These are phyloP conservation scores for Albugo laibachii DNA, from an alignment of 352 stramenopile genomes.

Conservation along the genomic window DNA sequence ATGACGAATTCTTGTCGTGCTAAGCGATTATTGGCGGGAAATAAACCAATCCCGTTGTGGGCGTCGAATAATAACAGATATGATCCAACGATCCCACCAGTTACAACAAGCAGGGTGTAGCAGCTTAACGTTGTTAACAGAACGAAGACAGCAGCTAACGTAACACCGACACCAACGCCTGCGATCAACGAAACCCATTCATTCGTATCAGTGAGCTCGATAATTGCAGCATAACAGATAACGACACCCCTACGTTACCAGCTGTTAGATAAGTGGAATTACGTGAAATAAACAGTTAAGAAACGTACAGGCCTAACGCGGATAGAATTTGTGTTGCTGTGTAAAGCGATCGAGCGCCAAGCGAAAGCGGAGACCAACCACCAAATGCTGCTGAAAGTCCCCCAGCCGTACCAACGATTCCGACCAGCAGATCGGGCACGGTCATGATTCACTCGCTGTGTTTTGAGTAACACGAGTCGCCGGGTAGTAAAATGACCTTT, in stretches of 20 bases:
- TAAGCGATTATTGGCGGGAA: slow-evolving; percentile 46
- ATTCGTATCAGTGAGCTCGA: slow-evolving; percentile 28
- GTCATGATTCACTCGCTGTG: too few relatives aligned
- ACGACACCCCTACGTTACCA: slow-evolving; percentile 51
- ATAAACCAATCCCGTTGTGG: slow-evolving; percentile 39
- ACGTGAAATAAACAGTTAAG: neutral
- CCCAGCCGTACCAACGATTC: slow-evolving; percentile 51
- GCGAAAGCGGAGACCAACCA: slow-evolving; percentile 68
- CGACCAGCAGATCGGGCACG: neutral
- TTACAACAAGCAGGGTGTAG: slow-evolving; percentile 42
- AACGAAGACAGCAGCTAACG: slow-evolving; percentile 41
- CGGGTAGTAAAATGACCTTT: too few relatives aligned
- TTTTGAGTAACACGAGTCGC: too few relatives aligned
- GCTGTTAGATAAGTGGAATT: neutral
- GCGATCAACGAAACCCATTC: slow-evolving; percentile 53
- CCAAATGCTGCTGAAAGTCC: slow-evolving; percentile 69
- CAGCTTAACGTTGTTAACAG: slow-evolving; percentile 56
- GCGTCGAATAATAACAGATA: slow-evolving; percentile 69
- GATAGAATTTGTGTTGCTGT: slow-evolving; percentile 65
- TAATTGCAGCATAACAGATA: slow-evolving; percentile 31
- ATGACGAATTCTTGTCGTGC: slow-evolving; percentile 77
- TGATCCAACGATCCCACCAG: slow-evolving; percentile 36
- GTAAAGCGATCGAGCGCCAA: slow-evolving; percentile 70
- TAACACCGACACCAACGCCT: slow-evolving; percentile 32
- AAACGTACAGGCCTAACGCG: slow-evolving; percentile 60